phyloP scores from a whole-genome alignment of 73 alveolate species.

The Paramecium sonneborni region DNA sequence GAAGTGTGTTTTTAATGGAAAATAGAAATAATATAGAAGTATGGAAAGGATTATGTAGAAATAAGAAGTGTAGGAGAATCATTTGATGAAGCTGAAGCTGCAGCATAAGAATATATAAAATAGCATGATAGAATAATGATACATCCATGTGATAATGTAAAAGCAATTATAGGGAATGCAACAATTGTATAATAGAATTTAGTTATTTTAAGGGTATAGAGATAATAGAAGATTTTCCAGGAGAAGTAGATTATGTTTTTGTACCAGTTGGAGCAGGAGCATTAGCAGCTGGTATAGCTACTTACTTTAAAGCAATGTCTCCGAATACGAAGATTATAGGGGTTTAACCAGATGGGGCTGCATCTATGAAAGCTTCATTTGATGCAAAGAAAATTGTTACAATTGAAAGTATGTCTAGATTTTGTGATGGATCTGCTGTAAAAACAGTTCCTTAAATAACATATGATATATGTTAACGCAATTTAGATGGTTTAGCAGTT shows the following conservation, averaged over 20 bases:
- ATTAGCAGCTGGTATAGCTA: constrained; percentile 63
- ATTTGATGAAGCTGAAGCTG: constrained; percentile 26
- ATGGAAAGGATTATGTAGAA: constrained; percentile 58
- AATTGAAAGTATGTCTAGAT: constrained; percentile 59
- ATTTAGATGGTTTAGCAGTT: constrained; percentile 14
- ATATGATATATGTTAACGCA: constrained; percentile 15
- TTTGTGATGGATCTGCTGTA: constrained; percentile 63
- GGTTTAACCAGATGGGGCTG: constrained; percentile 58
- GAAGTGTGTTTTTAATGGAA: constrained; percentile 38
- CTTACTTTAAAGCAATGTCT: constrained; percentile 24
- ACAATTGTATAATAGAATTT: background rate
- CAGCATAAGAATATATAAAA: constrained; percentile 5
- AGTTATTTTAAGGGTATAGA: constrained; percentile 38
- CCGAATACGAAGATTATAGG: constrained; percentile 52
- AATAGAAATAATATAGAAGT: constrained; percentile 32
- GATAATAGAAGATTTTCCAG: constrained; percentile 59
- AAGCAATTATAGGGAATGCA: constrained; percentile 7
- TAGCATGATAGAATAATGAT: background rate
- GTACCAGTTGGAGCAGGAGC: constrained; percentile 64
- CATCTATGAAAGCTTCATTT: constrained; percentile 49
- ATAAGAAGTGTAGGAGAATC: constrained; percentile 40
- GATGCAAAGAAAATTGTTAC: constrained; percentile 32
- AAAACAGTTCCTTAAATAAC: constrained; percentile 39
- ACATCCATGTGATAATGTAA: background rate
- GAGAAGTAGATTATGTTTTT: constrained; percentile 52